phyloP scores from a whole-genome alignment of 1,139 yeast species.

The Saccharomyces hybrid region DNA sequence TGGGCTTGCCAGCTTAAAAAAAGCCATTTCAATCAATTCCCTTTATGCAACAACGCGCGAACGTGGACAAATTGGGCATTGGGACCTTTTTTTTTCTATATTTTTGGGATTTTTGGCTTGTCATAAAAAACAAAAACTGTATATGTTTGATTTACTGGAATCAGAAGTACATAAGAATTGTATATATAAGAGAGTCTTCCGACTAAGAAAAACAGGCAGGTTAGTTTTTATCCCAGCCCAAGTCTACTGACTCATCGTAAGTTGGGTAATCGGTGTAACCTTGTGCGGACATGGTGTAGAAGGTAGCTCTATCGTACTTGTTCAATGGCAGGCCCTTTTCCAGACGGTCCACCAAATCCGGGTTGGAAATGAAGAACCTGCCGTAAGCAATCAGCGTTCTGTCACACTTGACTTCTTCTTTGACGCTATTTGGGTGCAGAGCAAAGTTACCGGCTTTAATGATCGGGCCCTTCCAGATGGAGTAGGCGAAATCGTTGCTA shows the following conservation, averaged over 20 bases:
- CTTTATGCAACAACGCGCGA: neutral
- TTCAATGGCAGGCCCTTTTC: slow-evolving; percentile 28
- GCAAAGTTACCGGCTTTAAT: slow-evolving; percentile 37
- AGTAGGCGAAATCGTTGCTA: slow-evolving; percentile 23
- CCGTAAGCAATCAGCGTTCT: slow-evolving; percentile 41
- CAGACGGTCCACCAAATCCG: slow-evolving; percentile 39
- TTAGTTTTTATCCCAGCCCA: slow-evolving; percentile 1
- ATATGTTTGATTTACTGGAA: no score
- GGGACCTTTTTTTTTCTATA: no score
- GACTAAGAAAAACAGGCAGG: neutral
- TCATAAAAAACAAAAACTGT: neutral
- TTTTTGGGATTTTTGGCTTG: neutral
- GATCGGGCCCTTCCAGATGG: slow-evolving; percentile 36
- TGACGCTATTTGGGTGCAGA: slow-evolving; percentile 15
- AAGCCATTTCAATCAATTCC: neutral
- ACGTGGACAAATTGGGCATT: neutral
- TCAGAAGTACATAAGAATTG: no score
- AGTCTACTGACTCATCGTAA: slow-evolving; percentile 6
- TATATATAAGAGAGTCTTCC: neutral
- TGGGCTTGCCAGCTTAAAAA: neutral
- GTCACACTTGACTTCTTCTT: slow-evolving; percentile 29
- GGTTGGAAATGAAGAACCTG: slow-evolving; percentile 41
- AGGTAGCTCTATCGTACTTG: slow-evolving; percentile 24
- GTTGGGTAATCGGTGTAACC: slow-evolving; percentile 33
- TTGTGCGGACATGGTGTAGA: slow-evolving; percentile 29